Base-by-base conservation (phyloP, 352 stramenopile genomes). In the Phytophthora pisi region DNA sequence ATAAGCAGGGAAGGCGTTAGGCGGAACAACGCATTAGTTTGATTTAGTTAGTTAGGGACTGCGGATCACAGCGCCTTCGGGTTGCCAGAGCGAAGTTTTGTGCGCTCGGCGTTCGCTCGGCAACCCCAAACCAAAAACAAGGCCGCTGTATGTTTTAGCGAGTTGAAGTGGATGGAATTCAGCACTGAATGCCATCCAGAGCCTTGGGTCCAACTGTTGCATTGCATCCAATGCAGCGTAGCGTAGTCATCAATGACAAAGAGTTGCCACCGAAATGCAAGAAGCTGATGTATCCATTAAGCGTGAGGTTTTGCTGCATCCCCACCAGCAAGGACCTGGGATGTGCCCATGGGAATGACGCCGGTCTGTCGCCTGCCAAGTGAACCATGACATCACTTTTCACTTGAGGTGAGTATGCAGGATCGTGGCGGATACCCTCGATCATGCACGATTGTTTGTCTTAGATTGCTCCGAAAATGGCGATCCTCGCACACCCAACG, bases 331-430 rank as follows among this genome's bases (percentile, higher is more conserved):
- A 42, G 13, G 23, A 6, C 30, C 23, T 40, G 8, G n/a, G 26
- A 23, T 31, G 28, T 59, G 16, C 24, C 45, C 59, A 63, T 71
- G 57, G 64, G 28, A 59, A 69, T 61, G 59, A 73, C 66, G 23
- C 38, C 24, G 23, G 49, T 66, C 40, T 54, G 34, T 60, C 55
- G 49, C 20, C 36, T 50, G 13, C 24, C 11, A 13, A 13, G 28
- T 47, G 38, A 49, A 3, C 11, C 34, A 70, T 74, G 66, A 70
- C 66, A 70, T 70, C 61, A 74, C 36, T 58, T 23, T 28, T 34
- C 34, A 68, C 43, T 67, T 47, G 52, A 8, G 0, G 18, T 51
- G 45, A 38, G 64, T 68, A 72, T 61, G 51, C 43, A 28, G 26
- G 56, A 66, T 60, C 47, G 18, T 40, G 16, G 54, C 24, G 49